Evolutionary conservation across 805 yeast genomes (phyloP).

Genomic region (Teunomyces pallodes): DNA sequence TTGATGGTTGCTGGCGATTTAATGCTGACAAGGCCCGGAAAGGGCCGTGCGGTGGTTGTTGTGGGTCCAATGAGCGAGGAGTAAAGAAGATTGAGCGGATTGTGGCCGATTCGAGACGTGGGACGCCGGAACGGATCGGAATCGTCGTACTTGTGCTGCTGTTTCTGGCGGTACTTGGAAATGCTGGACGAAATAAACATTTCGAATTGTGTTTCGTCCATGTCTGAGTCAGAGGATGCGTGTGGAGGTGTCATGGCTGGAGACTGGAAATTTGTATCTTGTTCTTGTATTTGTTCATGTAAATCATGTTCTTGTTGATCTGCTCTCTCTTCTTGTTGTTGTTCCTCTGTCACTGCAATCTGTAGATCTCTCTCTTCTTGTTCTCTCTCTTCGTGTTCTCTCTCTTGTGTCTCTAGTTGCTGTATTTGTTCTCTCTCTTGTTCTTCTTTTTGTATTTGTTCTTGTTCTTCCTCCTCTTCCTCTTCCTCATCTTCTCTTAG

Average conservation of each 20-base stretch:
- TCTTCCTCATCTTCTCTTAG: not conserved
- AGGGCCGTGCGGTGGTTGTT: slow-evolving; percentile 10
- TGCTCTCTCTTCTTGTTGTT: not conserved
- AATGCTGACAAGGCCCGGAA: slow-evolving; percentile 14
- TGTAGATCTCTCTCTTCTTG: too few relatives aligned
- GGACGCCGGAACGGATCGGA: slow-evolving; percentile 9
- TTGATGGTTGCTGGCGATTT: slow-evolving; percentile 40
- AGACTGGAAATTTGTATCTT: slow-evolving; percentile 1
- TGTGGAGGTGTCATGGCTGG: not conserved
- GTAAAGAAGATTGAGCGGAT: slow-evolving; percentile 29
- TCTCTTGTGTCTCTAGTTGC: not conserved
- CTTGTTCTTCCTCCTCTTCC: not conserved
- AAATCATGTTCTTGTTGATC: not conserved
- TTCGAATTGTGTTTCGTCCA: slow-evolving; percentile 25
- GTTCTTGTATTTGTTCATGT: not conserved
- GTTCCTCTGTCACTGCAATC: too few relatives aligned
- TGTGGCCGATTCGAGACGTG: slow-evolving; percentile 4
- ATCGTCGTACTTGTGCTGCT: slow-evolving; percentile 12
- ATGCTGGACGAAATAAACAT: slow-evolving; percentile 31
- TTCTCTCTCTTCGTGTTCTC: not conserved
- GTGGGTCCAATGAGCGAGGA: slow-evolving; percentile 15
- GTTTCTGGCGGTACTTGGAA: slow-evolving; percentile 29
- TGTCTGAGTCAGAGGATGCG: slow-evolving; percentile 9
- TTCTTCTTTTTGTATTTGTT: not conserved
- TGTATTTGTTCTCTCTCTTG: not conserved